Evolutionary conservation across 2,329 filamentous ascomycete species (phyloP), one percentile per base, ranked within the genome.

Genomic region (Fusarium armeniacum): DNA sequence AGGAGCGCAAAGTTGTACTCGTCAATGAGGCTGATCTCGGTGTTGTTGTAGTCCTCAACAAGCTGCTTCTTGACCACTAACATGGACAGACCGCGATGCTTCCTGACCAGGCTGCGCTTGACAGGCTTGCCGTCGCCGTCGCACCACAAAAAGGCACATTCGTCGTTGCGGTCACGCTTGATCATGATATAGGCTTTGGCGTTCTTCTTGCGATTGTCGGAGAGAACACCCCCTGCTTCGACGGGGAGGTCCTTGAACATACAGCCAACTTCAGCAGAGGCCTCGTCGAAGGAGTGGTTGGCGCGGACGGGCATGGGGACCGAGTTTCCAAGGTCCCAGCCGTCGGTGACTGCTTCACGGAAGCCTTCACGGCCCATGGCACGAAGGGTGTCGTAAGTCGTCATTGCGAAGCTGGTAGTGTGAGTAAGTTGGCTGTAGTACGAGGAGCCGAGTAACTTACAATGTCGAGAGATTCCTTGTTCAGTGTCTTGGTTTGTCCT

Each of bases 121-220:
- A 26, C n/a, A 10, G n/a, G 6, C 4, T 41, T 24, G 8, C 61
- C 50, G 4, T 50, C 50, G 0, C 44, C 38, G 4, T 64, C 50
- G 18, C 58, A 64, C 58, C 33, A 64, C 6, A 63, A 8, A 2
- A 64, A 63, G 2, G 18, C 36, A 0, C 12, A 15, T 20, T 41
- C 12, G 4, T 11, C 9, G 5, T 22, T n/a, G 7, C 13, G 7
- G 5, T 26, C 20, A n/a, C 20, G 32, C 18, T 57, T 24, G 13
- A 57, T 5, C 44, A 20, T 45, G 2, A 64, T 32, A 1, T 40
- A 63, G 6, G 58, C 43, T 1, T 45, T 62, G 20, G 36, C 38
- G 12, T 24, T n/a, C 11, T 44, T 62, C 43, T 49, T 56, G 20
- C 43, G 49, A 6, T 35, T 62, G 26, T 16, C 9, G 2, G 54